These are phyloP conservation scores for Corniculantispora saksenae DNA, from an alignment of 2,329 filamentous ascomycete species.

Conservation along the genomic window DNA sequence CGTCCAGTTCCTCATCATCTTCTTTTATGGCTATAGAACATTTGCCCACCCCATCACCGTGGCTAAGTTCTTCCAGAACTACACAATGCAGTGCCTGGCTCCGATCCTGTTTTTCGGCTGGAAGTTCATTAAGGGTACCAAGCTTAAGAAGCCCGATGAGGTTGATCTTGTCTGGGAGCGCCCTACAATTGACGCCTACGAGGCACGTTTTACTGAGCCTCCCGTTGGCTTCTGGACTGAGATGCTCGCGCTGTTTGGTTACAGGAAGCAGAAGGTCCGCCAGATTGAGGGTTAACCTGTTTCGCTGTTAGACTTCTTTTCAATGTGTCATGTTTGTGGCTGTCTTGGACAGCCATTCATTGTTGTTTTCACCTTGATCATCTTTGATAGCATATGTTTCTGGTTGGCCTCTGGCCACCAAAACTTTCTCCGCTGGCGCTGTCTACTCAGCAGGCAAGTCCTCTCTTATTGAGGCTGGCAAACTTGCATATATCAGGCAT, in stretches of 20 bases:
- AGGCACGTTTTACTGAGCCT: slow-evolving; percentile 49
- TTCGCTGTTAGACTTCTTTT: not conserved
- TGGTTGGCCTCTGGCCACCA: not conserved
- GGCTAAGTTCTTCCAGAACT: slow-evolving; percentile 52
- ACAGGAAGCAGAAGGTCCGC: slow-evolving; percentile 26
- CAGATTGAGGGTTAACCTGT: slow-evolving; percentile 26
- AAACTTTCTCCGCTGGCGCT: not conserved
- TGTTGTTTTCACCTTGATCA: not conserved
- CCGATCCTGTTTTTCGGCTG: slow-evolving; percentile 58
- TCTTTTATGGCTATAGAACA: slow-evolving; percentile 57
- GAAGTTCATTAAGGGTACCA: slow-evolving; percentile 64
- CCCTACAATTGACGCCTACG: slow-evolving; percentile 60
- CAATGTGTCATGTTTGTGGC: not conserved
- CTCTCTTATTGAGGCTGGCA: not conserved
- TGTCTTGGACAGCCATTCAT: not conserved
- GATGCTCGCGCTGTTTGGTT: slow-evolving; percentile 47
- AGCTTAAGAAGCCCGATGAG: slow-evolving; percentile 53
- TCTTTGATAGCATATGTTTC: not conserved
- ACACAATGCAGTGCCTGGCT: slow-evolving; percentile 58
- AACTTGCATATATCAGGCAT: not conserved
- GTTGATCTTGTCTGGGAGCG: slow-evolving; percentile 62
- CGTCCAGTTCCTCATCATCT: slow-evolving; percentile 45
- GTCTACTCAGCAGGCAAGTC: not conserved
- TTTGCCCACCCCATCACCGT: slow-evolving; percentile 50
- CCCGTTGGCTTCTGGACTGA: slow-evolving; percentile 59